phyloP scores from a whole-genome alignment of 75 land plant genomes.

The Sequoia sempervirens region DNA sequence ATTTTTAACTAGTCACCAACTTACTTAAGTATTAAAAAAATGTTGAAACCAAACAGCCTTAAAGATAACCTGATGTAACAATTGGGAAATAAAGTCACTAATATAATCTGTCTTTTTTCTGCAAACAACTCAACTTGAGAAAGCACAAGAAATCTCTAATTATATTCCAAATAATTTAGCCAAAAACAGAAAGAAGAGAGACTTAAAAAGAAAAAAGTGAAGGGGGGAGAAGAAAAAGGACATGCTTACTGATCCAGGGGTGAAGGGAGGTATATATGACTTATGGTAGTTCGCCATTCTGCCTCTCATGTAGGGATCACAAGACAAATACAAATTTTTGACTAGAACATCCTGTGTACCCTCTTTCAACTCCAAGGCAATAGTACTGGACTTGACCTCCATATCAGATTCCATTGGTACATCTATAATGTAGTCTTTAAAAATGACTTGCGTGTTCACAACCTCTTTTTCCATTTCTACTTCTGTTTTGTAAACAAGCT shows the following conservation, averaged over 20 bases:
- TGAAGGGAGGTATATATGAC: constrained; percentile 24
- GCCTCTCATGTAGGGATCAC: constrained; percentile 78
- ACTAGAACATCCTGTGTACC: constrained; percentile 43
- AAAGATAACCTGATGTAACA: too few species aligned
- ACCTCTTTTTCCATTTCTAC: constrained; percentile 11
- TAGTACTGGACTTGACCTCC: constrained; percentile 32
- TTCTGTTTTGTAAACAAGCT: too few species aligned
- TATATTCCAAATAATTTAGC: too few species aligned
- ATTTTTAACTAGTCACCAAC: too few species aligned
- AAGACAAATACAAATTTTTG: constrained; percentile 79
- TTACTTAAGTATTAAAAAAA: too few species aligned
- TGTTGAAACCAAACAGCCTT: too few species aligned
- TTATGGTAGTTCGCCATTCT: constrained; percentile 35
- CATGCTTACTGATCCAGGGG: constrained; percentile 32
- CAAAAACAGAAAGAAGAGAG: background rate
- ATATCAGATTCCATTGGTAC: constrained; percentile 57
- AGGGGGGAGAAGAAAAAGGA: constrained; percentile 11
- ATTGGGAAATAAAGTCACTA: too few species aligned
- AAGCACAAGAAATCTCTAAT: too few species aligned
- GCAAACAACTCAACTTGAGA: too few species aligned
- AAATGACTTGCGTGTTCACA: constrained; percentile 50
- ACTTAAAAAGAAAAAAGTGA: constrained; percentile 12
- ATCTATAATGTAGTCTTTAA: constrained; percentile 45
- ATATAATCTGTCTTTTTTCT: too few species aligned
- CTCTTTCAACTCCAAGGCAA: constrained; percentile 30